phyloP scores from a whole-genome alignment of 768 basidiomycete species.

The Kockovaella imperatae region DNA sequence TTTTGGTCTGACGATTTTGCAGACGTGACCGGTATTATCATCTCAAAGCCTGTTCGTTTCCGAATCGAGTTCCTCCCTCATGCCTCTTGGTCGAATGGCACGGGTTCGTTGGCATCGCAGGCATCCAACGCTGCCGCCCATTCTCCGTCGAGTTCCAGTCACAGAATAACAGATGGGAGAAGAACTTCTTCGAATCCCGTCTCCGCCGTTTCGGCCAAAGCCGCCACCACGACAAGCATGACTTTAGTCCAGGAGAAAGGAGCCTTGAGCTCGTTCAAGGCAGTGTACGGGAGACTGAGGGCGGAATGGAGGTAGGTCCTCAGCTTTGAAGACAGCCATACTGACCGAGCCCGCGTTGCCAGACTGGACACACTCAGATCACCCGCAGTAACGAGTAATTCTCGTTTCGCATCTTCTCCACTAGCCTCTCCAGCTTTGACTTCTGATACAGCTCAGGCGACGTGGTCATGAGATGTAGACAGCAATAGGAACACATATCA shows the following conservation, averaged over 20 bases:
- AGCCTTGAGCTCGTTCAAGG: conserved; percentile 68
- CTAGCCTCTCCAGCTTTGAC: conserved; percentile 18
- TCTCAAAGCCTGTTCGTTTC: conserved; percentile 68
- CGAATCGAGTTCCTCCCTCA: conserved; percentile 62
- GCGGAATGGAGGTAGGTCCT: conserved; percentile 58
- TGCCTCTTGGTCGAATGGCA: conserved; percentile 9
- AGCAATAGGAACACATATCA: no score
- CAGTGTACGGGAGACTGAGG: conserved; percentile 59
- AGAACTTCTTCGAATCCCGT: conserved; percentile 3
- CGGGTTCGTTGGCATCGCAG: background rate
- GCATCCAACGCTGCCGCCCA: background rate
- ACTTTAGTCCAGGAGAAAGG: conserved; percentile 77
- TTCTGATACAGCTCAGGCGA: conserved; percentile 8
- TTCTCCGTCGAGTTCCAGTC: background rate
- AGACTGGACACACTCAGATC: conserved; percentile 27
- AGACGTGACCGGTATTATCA: conserved; percentile 48
- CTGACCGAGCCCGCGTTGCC: background rate
- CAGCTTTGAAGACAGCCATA: background rate
- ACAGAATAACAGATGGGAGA: background rate
- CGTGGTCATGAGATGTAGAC: conserved; percentile 6
- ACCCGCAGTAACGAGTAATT: conserved; percentile 16
- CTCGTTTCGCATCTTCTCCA: conserved; percentile 14
- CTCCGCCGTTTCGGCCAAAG: background rate
- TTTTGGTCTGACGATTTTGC: background rate
- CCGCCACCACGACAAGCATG: conserved; percentile 50